These are phyloP conservation scores for Polytrichum commune DNA, from an alignment of 225 moss, liverwort and hornwort genomes.

Conservation along the genomic window DNA sequence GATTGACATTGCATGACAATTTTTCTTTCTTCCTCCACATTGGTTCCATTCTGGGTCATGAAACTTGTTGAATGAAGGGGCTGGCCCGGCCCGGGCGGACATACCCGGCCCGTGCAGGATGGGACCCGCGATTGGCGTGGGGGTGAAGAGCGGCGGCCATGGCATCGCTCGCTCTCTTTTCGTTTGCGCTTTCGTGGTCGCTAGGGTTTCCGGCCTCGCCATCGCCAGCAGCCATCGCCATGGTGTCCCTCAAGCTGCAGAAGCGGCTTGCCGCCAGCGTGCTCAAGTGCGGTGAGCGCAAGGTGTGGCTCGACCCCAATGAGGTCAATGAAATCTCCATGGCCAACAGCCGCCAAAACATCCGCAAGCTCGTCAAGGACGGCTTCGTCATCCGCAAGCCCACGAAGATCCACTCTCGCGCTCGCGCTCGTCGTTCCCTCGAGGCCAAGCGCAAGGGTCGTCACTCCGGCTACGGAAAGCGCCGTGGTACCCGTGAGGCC, in stretches of 20 bases:
- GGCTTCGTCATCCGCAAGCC: slow-evolving; percentile 87
- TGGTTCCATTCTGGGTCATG: no score
- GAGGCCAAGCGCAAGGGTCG: slow-evolving; percentile 91
- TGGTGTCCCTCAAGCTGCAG: slow-evolving; percentile 97
- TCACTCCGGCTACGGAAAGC: slow-evolving; percentile 83
- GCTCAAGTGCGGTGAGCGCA: slow-evolving; percentile 86
- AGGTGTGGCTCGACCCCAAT: slow-evolving; percentile 91
- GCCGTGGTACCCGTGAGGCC: slow-evolving; percentile 82
- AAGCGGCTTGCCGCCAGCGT: slow-evolving; percentile 91
- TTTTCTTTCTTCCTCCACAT: no score
- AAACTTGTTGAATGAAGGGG: no score
- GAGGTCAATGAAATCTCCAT: slow-evolving; percentile 92
- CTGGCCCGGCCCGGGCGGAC: no score
- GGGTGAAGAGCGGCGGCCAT: slow-evolving; percentile 22
- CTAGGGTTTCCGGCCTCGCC: slow-evolving; percentile 4
- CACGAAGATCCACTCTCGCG: slow-evolving; percentile 84
- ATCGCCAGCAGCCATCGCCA: slow-evolving; percentile 13
- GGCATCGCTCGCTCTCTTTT: background rate
- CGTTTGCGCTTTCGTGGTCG: background rate
- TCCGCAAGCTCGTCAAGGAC: slow-evolving; percentile 85
- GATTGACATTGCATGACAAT: no score
- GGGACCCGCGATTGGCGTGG: background rate
- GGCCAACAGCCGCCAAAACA: slow-evolving; percentile 90
- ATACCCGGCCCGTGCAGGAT: no score
- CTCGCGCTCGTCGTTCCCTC: slow-evolving; percentile 74